Percentiles rank a stretch among this genome's conserved stretches.
phyloP scores from a whole-genome alignment of 2,329 filamentous ascomycete species.

The Rutstroemia sp. region DNA sequence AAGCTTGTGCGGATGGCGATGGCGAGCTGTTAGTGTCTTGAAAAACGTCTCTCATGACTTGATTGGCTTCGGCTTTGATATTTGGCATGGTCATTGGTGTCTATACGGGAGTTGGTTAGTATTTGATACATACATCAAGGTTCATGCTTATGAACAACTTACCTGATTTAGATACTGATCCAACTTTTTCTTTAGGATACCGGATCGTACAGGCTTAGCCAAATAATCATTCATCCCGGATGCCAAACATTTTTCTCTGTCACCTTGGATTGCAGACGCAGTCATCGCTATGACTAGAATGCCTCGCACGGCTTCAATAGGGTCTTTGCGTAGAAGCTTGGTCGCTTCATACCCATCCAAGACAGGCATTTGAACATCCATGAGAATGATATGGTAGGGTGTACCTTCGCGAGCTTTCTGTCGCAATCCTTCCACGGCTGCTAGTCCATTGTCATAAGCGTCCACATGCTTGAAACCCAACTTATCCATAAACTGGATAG shows the following conservation, averaged over 20 bases:
- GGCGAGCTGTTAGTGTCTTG: neutral
- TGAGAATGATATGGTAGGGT: slow-evolving; percentile 85
- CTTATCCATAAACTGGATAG: slow-evolving; percentile 80
- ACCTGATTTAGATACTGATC: slow-evolving; percentile 50
- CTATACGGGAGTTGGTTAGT: slow-evolving; percentile 9
- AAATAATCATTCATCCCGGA: slow-evolving; percentile 98
- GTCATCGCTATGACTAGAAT: slow-evolving; percentile 98
- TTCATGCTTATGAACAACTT: neutral
- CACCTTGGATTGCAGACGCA: slow-evolving; percentile 86
- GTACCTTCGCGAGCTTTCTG: slow-evolving; percentile 62
- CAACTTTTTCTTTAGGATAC: slow-evolving; percentile 78
- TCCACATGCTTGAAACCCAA: slow-evolving; percentile 76
- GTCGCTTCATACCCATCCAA: slow-evolving; percentile 91
- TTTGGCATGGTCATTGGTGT: slow-evolving; percentile 18
- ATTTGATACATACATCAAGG: neutral
- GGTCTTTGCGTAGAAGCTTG: slow-evolving; percentile 69
- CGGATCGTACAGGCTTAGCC: slow-evolving; percentile 87
- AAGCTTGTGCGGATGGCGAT: neutral
- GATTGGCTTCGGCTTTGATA: slow-evolving; percentile 21
- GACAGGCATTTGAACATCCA: slow-evolving; percentile 96
- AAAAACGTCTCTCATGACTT: slow-evolving; percentile 20
- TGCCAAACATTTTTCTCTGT: slow-evolving; percentile 90
- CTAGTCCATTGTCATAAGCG: slow-evolving; percentile 82
- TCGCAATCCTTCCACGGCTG: slow-evolving; percentile 80
- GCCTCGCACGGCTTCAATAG: slow-evolving; percentile 67